Conservation (phyloP, 257 asterid genomes). For the Striga asiatica region DNA sequence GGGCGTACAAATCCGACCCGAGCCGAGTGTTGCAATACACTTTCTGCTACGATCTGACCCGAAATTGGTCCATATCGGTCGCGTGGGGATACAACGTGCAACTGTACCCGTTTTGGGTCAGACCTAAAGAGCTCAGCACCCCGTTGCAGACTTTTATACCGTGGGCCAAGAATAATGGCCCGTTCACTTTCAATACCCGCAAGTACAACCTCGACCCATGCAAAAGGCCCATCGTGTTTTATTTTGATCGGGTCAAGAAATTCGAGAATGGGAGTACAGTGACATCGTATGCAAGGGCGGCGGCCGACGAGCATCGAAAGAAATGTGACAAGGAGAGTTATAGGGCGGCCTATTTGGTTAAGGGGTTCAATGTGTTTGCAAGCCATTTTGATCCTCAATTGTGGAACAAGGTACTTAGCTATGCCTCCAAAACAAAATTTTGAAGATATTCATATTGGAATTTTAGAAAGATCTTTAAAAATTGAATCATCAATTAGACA, state of each 20-base stretch:
- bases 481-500: too few species aligned
- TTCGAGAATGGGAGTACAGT: conserved; percentile 22
- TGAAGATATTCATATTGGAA: too few species aligned
- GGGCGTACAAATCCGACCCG: conserved; percentile 48
- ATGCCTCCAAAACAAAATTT: too few species aligned
- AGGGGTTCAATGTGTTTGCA: conserved; percentile 40
- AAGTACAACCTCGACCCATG: conserved; percentile 34
- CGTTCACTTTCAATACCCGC: conserved; percentile 59
- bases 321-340: conserved; percentile 26
- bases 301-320: background rate
- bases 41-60: conserved; percentile 42
- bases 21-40: conserved; percentile 51
- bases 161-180: conserved; percentile 45
- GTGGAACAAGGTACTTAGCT: conserved; percentile 16
- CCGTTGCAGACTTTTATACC: conserved; percentile 64
- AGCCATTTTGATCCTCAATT: conserved; percentile 26
- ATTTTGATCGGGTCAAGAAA: conserved; percentile 23
- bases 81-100: conserved; percentile 80
- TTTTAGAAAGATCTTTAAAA: too few species aligned
- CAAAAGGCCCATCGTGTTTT: conserved; percentile 38
- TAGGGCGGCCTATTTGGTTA: conserved; percentile 25
- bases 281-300: conserved; percentile 30
- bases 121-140: conserved; percentile 41
- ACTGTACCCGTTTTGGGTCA: conserved; percentile 34
- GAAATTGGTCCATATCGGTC: conserved; percentile 57